These are phyloP conservation scores for Leucogyrophana mollusca DNA, from an alignment of 768 basidiomycete species.

Conservation along the genomic window DNA sequence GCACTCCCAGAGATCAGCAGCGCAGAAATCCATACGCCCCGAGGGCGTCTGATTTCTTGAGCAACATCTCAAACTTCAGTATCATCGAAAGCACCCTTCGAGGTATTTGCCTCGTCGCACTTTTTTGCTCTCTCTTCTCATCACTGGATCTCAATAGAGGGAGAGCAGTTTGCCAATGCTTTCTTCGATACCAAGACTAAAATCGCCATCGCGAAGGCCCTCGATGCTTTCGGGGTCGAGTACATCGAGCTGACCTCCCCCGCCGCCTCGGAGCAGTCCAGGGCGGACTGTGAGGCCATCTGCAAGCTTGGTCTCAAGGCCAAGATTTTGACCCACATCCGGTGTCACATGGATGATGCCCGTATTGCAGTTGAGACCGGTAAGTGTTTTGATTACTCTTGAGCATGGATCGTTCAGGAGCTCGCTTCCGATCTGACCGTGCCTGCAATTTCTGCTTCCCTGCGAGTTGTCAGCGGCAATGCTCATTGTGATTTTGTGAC, in stretches of 20 bases:
- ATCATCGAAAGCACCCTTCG: constrained; percentile 97
- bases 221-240: constrained; percentile 98
- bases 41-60: constrained; percentile 89
- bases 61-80: constrained; percentile 89
- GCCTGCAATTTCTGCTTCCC: not conserved
- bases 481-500: constrained; percentile 1
- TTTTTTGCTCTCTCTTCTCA: constrained; percentile 8
- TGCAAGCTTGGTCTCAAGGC: constrained; percentile 97
- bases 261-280: constrained; percentile 94
- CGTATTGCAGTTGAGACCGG: constrained; percentile 98
- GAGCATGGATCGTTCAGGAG: not conserved
- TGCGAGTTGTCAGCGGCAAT: not conserved
- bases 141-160: constrained; percentile 55
- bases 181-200: constrained; percentile 99
- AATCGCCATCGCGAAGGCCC: constrained; percentile 97
- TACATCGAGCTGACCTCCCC: constrained; percentile 99
- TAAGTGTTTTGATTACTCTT: constrained; percentile 27
- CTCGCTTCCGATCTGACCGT: constrained; percentile 1
- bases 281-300: constrained; percentile 93
- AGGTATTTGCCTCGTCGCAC: constrained; percentile 44
- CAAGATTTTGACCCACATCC: constrained; percentile 98
- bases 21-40: constrained; percentile 81
- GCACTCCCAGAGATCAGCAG: constrained; percentile 37
- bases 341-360: constrained; percentile 99
- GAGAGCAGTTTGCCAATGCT: constrained; percentile 98